phyloP scores from a whole-genome alignment of 2,329 filamentous ascomycete genomes.

The Apiospora hydei region DNA sequence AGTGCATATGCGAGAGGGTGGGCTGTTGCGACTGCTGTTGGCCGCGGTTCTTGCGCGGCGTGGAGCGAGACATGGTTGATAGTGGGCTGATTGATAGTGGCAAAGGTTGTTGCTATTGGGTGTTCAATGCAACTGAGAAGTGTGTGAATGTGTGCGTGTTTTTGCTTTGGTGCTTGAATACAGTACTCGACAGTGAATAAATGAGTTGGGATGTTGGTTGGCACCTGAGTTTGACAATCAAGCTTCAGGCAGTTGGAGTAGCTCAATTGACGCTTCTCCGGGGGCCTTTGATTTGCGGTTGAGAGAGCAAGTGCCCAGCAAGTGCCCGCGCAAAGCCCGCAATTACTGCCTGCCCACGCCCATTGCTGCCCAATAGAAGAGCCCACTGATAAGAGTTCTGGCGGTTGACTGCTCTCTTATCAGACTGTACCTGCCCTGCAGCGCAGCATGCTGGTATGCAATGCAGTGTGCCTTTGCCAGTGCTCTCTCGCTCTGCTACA shows the following conservation, averaged over 20 bases:
- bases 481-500: not conserved
- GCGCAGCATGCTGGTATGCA: not conserved
- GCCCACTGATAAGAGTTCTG: not conserved
- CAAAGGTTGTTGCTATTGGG: not conserved
- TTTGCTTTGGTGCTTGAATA: not conserved
- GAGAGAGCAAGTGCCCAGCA: not conserved
- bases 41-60: slow-evolving; percentile 44
- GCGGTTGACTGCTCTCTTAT: not conserved
- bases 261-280: not conserved
- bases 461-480: not conserved
- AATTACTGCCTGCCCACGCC: not conserved
- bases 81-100: slow-evolving; percentile 14
- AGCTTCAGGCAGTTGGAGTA: slow-evolving; percentile 1
- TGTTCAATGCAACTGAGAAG: not conserved
- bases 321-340: not conserved
- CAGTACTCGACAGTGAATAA: not conserved
- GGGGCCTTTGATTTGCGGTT: not conserved
- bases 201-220: not conserved
- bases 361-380: not conserved
- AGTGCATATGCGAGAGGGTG: slow-evolving; percentile 29
- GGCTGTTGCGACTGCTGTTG: slow-evolving; percentile 33
- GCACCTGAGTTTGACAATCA: not conserved
- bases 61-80: slow-evolving; percentile 43
- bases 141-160: not conserved
- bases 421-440: not conserved